phyloP scores from a whole-genome alignment of 139 green algal species.

The Micromonas commoda region DNA sequence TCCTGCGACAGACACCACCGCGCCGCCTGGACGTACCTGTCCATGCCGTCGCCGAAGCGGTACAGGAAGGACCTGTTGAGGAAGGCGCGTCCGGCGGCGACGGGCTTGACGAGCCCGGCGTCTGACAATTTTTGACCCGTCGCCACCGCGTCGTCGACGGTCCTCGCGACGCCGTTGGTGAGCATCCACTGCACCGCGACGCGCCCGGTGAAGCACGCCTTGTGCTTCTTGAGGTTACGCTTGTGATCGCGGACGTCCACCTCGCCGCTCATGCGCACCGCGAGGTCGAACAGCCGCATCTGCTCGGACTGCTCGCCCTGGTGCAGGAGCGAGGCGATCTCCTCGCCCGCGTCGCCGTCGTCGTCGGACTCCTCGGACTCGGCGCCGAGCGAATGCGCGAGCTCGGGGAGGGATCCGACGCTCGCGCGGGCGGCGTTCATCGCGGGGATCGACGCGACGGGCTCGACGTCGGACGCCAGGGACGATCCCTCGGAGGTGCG shows the following conservation, averaged over 20 bases:
- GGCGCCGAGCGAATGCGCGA: background rate
- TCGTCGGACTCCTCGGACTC: background rate
- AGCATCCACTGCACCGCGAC: constrained; percentile 13
- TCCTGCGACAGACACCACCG: background rate
- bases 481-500: too few species aligned
- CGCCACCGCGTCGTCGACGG: background rate
- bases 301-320: background rate
- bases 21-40: background rate
- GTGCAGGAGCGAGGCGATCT: background rate
- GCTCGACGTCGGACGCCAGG: too few species aligned
- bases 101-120: background rate
- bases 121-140: background rate
- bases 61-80: constrained; percentile 7
- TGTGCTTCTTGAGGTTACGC: background rate
- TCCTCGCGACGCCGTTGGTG: background rate
- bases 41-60: constrained; percentile 1
- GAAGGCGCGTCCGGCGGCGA: background rate
- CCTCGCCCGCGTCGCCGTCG: background rate
- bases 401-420: too few species aligned
- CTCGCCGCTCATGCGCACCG: background rate
- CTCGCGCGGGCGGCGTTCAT: too few species aligned
- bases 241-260: background rate
- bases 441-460: too few species aligned
- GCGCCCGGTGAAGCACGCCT: constrained; percentile 8
- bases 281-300: constrained; percentile 9